Conservation (phyloP, 805 yeast genomes). For the Jamesozyma spencerorum region DNA sequence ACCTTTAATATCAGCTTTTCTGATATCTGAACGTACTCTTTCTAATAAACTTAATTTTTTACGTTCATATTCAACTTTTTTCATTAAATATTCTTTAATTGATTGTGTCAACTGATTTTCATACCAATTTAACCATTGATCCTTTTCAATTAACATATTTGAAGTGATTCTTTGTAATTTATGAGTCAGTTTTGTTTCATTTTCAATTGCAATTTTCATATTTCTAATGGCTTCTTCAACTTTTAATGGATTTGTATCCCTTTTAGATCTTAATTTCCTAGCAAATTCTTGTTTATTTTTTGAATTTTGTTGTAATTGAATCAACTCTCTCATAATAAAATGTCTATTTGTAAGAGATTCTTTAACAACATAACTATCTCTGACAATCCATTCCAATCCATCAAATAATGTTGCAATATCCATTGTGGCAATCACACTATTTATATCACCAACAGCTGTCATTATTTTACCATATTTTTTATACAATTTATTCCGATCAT, state of each 20-base stretch:
- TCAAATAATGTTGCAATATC: slow-evolving; percentile 73
- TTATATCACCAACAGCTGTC: slow-evolving; percentile 65
- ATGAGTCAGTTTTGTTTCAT: slow-evolving; percentile 65
- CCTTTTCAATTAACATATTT: slow-evolving; percentile 70
- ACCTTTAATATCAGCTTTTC: slow-evolving; percentile 66
- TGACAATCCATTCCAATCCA: slow-evolving; percentile 50
- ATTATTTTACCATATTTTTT: slow-evolving; percentile 61
- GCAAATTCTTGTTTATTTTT: slow-evolving; percentile 64
- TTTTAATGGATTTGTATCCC: slow-evolving; percentile 74
- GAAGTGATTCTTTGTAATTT: slow-evolving; percentile 77
- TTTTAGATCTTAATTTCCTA: slow-evolving; percentile 55
- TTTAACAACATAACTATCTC: slow-evolving; percentile 79
- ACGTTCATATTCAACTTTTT: slow-evolving; percentile 78
- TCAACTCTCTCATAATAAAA: slow-evolving; percentile 78
- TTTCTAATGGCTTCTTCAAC: slow-evolving; percentile 83
- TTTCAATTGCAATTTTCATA: slow-evolving; percentile 65
- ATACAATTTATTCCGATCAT: slow-evolving; percentile 45
- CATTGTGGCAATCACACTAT: slow-evolving; percentile 58
- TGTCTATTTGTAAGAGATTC: slow-evolving; percentile 92
- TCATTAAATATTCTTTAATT: slow-evolving; percentile 52
- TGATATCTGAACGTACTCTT: slow-evolving; percentile 57
- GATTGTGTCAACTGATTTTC: slow-evolving; percentile 45
- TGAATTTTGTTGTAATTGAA: slow-evolving; percentile 69
- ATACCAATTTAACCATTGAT: slow-evolving; percentile 42
- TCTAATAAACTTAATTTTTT: slow-evolving; percentile 68